Conservation (phyloP, 306 rosid genomes). For the Corylus avellana region DNA sequence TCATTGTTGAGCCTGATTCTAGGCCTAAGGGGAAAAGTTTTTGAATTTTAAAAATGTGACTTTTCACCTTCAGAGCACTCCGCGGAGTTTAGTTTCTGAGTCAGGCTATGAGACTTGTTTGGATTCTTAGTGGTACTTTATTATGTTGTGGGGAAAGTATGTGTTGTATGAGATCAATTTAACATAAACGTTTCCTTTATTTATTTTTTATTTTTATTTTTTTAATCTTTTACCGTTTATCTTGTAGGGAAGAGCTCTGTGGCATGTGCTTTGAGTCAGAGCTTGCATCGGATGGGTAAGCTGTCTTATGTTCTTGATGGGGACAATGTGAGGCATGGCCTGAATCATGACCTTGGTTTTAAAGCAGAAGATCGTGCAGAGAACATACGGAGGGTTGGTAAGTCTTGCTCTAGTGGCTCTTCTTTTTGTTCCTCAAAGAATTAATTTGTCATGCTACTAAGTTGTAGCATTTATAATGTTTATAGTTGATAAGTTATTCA, state of each 20-base stretch:
- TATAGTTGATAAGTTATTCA: conserved; percentile 4
- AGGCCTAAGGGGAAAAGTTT: background rate
- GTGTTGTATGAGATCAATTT: background rate
- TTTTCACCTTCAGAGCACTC: background rate
- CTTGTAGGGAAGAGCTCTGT: conserved; percentile 82
- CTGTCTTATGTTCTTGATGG: conserved; percentile 89
- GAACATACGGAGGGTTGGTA: conserved; percentile 90
- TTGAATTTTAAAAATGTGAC: background rate
- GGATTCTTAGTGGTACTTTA: background rate
- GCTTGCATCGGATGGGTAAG: conserved; percentile 74
- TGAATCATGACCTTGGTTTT: conserved; percentile 85
- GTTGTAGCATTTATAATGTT: conserved; percentile 6
- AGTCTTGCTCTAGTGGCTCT: conserved; percentile 19
- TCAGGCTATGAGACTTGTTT: background rate
- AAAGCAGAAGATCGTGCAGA: conserved; percentile 88
- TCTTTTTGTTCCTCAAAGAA: background rate
- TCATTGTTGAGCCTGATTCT: background rate
- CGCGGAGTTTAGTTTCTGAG: background rate
- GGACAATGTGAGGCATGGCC: conserved; percentile 94
- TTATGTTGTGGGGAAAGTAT: background rate
- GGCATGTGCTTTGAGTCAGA: conserved; percentile 87
- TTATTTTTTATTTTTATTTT: too few species aligned
- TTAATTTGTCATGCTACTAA: background rate
- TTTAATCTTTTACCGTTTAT: background rate
- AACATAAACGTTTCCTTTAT: background rate